These are phyloP conservation scores for Lactarius pseudohatsudake DNA, from an alignment of 768 basidiomycete genomes.

Conservation along the genomic window DNA sequence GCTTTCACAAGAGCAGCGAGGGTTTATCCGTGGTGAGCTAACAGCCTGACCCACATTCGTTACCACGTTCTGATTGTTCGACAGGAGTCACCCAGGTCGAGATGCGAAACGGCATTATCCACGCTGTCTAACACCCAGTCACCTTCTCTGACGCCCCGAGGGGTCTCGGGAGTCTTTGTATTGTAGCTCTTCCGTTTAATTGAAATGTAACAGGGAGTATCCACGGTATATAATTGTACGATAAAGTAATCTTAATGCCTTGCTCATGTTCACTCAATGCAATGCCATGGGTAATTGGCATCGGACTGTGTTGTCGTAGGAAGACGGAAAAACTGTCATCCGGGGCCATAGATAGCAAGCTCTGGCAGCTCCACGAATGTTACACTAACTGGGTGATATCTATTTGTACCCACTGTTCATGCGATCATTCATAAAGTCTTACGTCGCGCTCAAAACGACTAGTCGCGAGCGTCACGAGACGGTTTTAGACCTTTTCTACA, in stretches of 20 bases:
- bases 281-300: background rate
- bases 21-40: conserved; percentile 31
- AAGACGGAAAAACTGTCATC: background rate
- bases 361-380: background rate
- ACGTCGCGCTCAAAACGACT: background rate
- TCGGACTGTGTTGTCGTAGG: background rate
- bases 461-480: conserved; percentile 1
- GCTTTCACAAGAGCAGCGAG: conserved; percentile 37
- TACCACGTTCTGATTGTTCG: background rate
- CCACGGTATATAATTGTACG: background rate
- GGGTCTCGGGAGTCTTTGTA: background rate
- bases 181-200: background rate
- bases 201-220: background rate
- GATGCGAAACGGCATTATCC: conserved; percentile 5
- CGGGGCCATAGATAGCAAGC: background rate
- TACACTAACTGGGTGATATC: background rate
- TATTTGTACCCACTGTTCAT: background rate
- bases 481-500: conserved; percentile 42
- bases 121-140: background rate
- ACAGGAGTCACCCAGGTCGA: conserved; percentile 4
- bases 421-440: background rate
- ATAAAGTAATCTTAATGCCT: background rate
- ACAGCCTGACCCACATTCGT: background rate
- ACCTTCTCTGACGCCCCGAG: background rate
- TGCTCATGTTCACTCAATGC: background rate